Percentiles rank a stretch among this genome's conserved stretches.
phyloP scores from a whole-genome alignment of 1,284 basidiomycete species.

The Amylostereum areolatum region DNA sequence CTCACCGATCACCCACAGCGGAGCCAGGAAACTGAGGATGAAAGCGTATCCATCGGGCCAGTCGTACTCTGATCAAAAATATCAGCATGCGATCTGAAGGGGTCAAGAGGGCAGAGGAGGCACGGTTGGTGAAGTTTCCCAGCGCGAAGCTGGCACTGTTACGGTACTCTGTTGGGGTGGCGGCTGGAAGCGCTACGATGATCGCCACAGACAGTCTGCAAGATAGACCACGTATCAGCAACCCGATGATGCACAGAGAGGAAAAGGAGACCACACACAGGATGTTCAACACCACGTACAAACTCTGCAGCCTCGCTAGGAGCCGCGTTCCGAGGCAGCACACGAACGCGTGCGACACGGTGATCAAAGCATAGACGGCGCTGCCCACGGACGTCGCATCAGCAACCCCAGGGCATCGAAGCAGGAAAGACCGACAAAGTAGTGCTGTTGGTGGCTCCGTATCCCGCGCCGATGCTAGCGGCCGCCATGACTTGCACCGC shows the following conservation, averaged over 20 bases:
- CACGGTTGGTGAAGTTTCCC: conserved; percentile 43
- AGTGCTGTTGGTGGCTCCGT: conserved; percentile 46
- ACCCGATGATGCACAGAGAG: background rate
- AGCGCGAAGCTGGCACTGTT: conserved; percentile 65
- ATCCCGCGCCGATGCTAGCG: conserved; percentile 51
- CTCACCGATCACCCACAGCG: conserved; percentile 74
- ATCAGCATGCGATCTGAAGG: background rate
- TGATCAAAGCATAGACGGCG: conserved; percentile 52
- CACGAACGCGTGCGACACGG: conserved; percentile 52
- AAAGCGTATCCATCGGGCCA: conserved; percentile 75
- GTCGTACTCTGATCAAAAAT: conserved; percentile 43
- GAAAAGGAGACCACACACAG: conserved; percentile 35
- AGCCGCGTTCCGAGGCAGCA: conserved; percentile 64
- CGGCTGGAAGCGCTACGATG: conserved; percentile 70
- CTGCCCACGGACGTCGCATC: conserved; percentile 26
- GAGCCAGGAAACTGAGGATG: conserved; percentile 69
- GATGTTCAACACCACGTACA: conserved; percentile 68
- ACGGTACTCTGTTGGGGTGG: conserved; percentile 60
- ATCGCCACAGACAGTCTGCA: conserved; percentile 64
- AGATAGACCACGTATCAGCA: background rate
- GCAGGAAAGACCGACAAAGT: conserved; percentile 43
- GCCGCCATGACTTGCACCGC: conserved; percentile 70
- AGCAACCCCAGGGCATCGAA: background rate
- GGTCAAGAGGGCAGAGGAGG: background rate
- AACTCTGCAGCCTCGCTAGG: conserved; percentile 68